Evolutionary conservation across 2,329 filamentous ascomycete genomes (phyloP), one percentile per base, ranked within the genome.

Genomic region (Metarhizium sp.): DNA sequence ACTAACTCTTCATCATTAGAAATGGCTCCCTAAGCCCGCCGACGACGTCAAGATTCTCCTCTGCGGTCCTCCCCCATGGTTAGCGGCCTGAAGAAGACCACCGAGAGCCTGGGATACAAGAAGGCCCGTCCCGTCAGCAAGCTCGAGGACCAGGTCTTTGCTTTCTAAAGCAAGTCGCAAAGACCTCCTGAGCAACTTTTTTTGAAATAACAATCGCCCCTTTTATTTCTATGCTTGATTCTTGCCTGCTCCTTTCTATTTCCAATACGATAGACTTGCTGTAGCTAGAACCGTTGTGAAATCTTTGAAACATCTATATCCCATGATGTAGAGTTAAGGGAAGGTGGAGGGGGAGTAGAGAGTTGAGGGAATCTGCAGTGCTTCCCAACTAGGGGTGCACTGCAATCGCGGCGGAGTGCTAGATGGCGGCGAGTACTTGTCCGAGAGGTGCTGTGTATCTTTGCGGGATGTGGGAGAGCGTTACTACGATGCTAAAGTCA

Each of bases 41-140:
- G 76, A 80, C 57, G 92, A 97, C 67, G 86, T 95, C 75, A 97
- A 97, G 83, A 82, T 99, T 64, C 80, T 97, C 58, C 80, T 97
- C 62, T 99, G 94, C 69, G 94, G 94, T 55, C 94, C 94, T 57
- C 94, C 94, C 94, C 94, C 52, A 99, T 99, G 94, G 82, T 97
- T 61, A 88, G 87, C 66, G 92, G 91, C 52, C 87, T 97, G 78
- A 99, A 99, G 88, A 97, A 97, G 82, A 83, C 90, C 6, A 87
- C 92, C 52, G 90, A 95, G 75, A 80, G 83, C 60, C 80, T 97
- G 20, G 94, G 94, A 57, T 99, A 87, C 78, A 82, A 89, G 68
- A 97, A 97, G 81, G 89, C 94, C 46, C 84, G 86, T 59, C 90
- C 92, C 48, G 92, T 97, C 66, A 96, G 92, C 85, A 97, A 97